phyloP scores from a whole-genome alignment of 2,329 filamentous ascomycete species.

The Diaporthe amygdali region DNA sequence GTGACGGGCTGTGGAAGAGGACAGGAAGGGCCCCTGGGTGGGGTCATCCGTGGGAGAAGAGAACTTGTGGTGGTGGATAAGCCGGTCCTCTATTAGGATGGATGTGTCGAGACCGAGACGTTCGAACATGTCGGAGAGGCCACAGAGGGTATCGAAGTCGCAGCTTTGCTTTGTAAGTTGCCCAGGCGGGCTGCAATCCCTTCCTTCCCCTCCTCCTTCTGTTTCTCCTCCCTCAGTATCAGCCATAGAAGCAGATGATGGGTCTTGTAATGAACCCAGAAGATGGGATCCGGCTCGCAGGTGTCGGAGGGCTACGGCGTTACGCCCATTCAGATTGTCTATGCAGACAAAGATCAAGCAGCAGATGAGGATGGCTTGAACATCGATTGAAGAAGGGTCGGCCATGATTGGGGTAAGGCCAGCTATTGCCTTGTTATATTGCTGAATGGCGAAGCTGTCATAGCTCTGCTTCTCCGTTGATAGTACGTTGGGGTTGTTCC shows the following conservation, averaged over 20 bases:
- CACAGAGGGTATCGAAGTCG: not conserved
- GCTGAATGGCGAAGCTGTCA: not conserved
- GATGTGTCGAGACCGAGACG: not conserved
- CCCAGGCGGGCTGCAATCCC: not conserved
- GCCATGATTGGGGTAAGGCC: not conserved
- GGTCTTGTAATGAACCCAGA: not conserved
- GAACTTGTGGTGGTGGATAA: not conserved
- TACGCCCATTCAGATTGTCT: not conserved
- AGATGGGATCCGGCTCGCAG: not conserved
- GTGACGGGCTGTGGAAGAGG: not conserved
- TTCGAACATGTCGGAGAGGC: not conserved
- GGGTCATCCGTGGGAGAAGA: not conserved
- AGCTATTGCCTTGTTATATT: not conserved
- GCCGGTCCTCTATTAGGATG: not conserved
- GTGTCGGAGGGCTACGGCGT: not conserved
- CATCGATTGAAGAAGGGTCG: not conserved
- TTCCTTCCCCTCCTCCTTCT: too few relatives aligned
- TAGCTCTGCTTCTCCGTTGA: not conserved
- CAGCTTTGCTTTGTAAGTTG: not conserved
- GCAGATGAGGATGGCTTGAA: not conserved
- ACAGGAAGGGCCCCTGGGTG: not conserved
- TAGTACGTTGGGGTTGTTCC: not conserved
- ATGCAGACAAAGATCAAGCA: constrained; percentile 1
- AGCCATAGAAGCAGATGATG: not conserved
- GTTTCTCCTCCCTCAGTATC: not conserved